These are phyloP conservation scores for Ordospora pajunii DNA, from an alignment of 371 early-diverging fungal species.

Conservation along the genomic window DNA sequence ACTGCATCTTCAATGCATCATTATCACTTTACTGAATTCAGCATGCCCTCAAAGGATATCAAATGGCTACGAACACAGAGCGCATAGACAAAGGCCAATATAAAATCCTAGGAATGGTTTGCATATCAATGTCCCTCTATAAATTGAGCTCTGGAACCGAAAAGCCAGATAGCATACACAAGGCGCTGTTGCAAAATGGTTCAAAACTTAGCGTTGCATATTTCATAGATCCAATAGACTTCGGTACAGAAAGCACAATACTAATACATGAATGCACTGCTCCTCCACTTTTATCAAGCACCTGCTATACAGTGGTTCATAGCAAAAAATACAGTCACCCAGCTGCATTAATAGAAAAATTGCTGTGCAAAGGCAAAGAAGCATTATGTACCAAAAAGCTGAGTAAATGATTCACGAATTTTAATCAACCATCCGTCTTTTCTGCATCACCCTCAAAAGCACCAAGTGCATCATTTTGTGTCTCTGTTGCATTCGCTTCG, in stretches of 20 bases:
- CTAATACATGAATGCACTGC: not conserved
- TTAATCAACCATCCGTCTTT: not conserved
- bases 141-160: not conserved
- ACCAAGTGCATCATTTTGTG: not conserved
- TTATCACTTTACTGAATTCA: not conserved
- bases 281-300: not conserved
- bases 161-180: not conserved
- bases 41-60: not conserved
- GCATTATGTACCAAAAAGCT: not conserved
- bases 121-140: constrained; percentile 5
- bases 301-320: not conserved
- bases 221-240: constrained; percentile 23
- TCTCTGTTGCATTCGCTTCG: not conserved
- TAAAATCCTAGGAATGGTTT: not conserved
- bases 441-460: constrained; percentile 1
- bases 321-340: not conserved
- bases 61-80: not conserved
- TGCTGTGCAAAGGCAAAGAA: not conserved
- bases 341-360: constrained; percentile 8
- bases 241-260: constrained; percentile 6
- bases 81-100: constrained; percentile 2
- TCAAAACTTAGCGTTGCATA: constrained; percentile 1
- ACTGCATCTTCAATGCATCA: not conserved
- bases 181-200: not conserved
- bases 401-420: not conserved